Evolutionary conservation across 1,139 yeast species (phyloP).

Genomic region (Saccharomyces hybrid): DNA sequence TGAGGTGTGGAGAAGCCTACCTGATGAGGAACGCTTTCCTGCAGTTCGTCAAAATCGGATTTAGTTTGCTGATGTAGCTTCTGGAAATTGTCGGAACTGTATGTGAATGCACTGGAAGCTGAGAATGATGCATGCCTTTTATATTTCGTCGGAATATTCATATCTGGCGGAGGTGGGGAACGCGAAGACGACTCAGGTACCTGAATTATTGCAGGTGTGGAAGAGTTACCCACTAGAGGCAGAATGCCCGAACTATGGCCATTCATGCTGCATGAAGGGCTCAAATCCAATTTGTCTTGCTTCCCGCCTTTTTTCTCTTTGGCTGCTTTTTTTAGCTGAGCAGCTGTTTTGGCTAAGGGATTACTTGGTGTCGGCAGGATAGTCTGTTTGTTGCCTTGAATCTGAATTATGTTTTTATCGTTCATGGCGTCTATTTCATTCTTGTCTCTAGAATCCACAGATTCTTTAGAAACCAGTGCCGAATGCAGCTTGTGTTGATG

Average conservation of each 20-base stretch:
- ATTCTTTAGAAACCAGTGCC: constrained; percentile 30
- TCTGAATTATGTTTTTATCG: constrained; percentile 31
- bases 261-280: not conserved
- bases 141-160: constrained; percentile 18
- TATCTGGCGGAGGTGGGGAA: not conserved
- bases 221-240: not conserved
- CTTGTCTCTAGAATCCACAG: constrained; percentile 10
- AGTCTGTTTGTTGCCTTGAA: constrained; percentile 35
- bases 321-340: constrained; percentile 24
- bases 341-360: constrained; percentile 24
- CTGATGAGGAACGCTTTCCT: constrained; percentile 40
- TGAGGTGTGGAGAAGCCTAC: constrained; percentile 81
- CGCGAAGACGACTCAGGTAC: not conserved
- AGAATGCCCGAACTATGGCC: not conserved
- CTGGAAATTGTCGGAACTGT: constrained; percentile 34
- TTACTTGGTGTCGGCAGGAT: constrained; percentile 32
- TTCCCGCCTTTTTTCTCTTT: constrained; percentile 2
- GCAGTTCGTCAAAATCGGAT: constrained; percentile 10
- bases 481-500: constrained; percentile 95
- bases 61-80: constrained; percentile 6
- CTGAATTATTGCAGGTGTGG: not conserved
- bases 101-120: constrained; percentile 68
- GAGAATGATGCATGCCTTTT: constrained; percentile 72
- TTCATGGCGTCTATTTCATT: constrained; percentile 3
- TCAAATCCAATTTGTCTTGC: not conserved